Percentiles rank a stretch among this genome's conserved stretches.
phyloP scores from a whole-genome alignment of 2,329 filamentous ascomycete species.

The Botrytis medusae region DNA sequence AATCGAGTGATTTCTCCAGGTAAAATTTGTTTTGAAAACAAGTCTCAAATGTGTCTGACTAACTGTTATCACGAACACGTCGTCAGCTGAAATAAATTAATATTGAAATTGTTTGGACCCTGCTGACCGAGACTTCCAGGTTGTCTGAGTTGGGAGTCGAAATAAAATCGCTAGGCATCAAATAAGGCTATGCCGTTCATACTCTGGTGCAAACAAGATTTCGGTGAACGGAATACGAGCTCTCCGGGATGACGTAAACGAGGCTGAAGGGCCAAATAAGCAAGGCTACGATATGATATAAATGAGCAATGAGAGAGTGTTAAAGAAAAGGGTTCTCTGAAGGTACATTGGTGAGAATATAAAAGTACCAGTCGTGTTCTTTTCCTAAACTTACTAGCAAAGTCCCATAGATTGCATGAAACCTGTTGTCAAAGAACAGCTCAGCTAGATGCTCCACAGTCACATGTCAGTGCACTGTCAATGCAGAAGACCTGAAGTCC shows the following conservation, averaged over 20 bases:
- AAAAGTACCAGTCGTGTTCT: not conserved
- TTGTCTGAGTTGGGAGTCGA: not conserved
- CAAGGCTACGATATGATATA: not conserved
- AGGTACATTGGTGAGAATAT: not conserved
- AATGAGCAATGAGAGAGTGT: not conserved
- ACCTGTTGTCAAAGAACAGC: slow-evolving; percentile 10
- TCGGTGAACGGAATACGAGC: not conserved
- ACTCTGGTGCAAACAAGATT: not conserved
- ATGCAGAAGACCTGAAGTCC: not conserved
- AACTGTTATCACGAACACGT: slow-evolving; percentile 21
- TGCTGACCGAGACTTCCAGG: slow-evolving; percentile 12
- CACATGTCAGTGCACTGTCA: slow-evolving; percentile 11
- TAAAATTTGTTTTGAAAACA: not conserved
- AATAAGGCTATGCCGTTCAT: not conserved
- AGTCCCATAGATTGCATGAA: slow-evolving; percentile 10
- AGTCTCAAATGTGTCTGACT: not conserved
- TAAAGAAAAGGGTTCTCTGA: not conserved
- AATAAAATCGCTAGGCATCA: slow-evolving; percentile 17
- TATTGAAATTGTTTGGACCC: slow-evolving; percentile 7
- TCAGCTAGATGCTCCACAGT: slow-evolving; percentile 20
- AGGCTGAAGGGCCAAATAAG: not conserved
- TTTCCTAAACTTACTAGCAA: not conserved
- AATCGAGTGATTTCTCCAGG: not conserved
- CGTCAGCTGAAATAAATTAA: slow-evolving; percentile 14
- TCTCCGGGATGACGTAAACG: slow-evolving; percentile 10